Evolutionary conservation across 129 eudicot species (phyloP).

Genomic region (Helichrysum umbraculigerum): DNA sequence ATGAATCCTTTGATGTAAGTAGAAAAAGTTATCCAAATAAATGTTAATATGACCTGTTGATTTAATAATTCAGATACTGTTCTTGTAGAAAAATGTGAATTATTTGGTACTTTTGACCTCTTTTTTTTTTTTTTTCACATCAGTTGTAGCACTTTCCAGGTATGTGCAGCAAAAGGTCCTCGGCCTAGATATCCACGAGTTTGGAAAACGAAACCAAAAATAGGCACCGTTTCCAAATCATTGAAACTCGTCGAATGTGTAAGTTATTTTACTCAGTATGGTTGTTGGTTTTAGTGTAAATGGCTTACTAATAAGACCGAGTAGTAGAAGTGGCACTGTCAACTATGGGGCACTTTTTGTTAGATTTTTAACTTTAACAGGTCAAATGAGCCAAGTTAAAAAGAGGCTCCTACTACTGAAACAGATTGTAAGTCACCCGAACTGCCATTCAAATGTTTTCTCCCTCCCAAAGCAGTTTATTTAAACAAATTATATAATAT

Average conservation of each 20-base stretch:
- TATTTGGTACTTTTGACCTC: background rate
- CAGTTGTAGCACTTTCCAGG: conserved; percentile 43
- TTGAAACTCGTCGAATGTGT: conserved; percentile 86
- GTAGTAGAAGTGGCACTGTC: background rate
- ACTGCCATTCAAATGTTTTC: background rate
- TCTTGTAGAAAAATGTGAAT: conserved; percentile 1
- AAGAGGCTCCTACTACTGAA: background rate
- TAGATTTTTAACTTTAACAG: background rate
- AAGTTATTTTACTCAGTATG: conserved; percentile 32
- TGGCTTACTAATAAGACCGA: background rate
- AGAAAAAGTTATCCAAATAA: background rate
- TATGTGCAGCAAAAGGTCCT: conserved; percentile 94
- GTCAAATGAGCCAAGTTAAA: background rate
- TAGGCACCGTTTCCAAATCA: conserved; percentile 89
- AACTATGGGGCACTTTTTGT: background rate
- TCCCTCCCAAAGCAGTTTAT: background rate
- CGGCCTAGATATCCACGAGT: conserved; percentile 96
- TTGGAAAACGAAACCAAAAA: conserved; percentile 68
- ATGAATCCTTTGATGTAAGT: background rate
- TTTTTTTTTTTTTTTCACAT: conserved; percentile 5
- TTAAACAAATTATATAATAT: background rate
- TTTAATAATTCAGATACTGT: background rate
- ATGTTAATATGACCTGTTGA: background rate
- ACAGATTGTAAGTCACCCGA: background rate
- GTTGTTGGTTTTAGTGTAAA: conserved; percentile 11